phyloP scores from a whole-genome alignment of 768 basidiomycete genomes.

The Chalciporus chontae region DNA sequence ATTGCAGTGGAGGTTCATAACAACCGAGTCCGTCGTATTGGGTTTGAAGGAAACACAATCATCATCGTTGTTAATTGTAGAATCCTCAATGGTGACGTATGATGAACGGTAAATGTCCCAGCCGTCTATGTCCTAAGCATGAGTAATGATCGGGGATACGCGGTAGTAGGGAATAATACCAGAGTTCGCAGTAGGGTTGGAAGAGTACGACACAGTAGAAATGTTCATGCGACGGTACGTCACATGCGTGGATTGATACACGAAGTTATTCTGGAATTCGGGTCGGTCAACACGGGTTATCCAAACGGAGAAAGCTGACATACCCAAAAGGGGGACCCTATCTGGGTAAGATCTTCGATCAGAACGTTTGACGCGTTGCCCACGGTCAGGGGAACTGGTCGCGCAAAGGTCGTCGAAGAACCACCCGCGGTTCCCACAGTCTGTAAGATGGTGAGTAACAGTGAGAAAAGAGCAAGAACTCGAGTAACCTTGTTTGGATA shows the following conservation, averaged over 20 bases:
- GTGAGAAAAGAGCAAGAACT: not conserved
- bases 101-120: slow-evolving; percentile 48
- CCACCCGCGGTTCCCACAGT: slow-evolving; percentile 40
- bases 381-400: slow-evolving; percentile 43
- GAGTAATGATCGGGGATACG: not conserved
- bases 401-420: slow-evolving; percentile 40
- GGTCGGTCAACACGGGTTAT: not conserved
- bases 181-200: slow-evolving; percentile 32
- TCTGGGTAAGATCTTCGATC: slow-evolving; percentile 37
- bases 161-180: slow-evolving; percentile 14
- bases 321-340: slow-evolving; percentile 42
- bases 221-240: slow-evolving; percentile 40
- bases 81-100: slow-evolving; percentile 33
- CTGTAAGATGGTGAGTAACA: slow-evolving; percentile 12
- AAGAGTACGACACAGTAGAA: slow-evolving; percentile 33
- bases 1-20: slow-evolving; percentile 42
- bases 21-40: slow-evolving; percentile 37
- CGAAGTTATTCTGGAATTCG: slow-evolving; percentile 32
- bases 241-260: slow-evolving; percentile 41
- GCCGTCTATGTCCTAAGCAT: slow-evolving; percentile 30
- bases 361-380: slow-evolving; percentile 40
- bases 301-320: slow-evolving; percentile 5
- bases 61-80: slow-evolving; percentile 40
- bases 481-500: slow-evolving; percentile 23
- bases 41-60: slow-evolving; percentile 34